A percentile compares a stretch with the other conserved stretches of the same genome.
These are phyloP conservation scores for Xylariaceae sp. DNA, from an alignment of 2,329 filamentous ascomycete genomes.

Conservation along the genomic window DNA sequence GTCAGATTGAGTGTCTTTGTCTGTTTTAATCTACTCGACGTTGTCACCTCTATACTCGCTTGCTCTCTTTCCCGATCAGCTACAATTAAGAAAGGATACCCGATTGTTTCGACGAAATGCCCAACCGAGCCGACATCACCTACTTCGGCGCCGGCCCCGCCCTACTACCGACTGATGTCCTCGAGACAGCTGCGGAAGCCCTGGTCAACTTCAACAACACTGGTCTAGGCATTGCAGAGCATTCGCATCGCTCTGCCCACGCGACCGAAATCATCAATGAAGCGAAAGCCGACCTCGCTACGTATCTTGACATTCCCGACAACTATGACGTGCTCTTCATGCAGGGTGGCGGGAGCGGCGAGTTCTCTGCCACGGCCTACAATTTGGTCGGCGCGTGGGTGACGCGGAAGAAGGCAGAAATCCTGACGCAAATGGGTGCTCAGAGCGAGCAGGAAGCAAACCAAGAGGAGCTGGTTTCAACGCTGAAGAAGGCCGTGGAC, in stretches of 20 bases:
- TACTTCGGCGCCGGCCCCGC: constrained; percentile 93
- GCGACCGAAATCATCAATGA: constrained; percentile 76
- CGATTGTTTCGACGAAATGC: constrained; percentile 8
- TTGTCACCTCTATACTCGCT: too few species aligned
- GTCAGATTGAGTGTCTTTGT: too few species aligned
- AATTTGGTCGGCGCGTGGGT: constrained; percentile 85
- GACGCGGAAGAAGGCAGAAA: constrained; percentile 57
- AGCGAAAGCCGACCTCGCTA: constrained; percentile 68
- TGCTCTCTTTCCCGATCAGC: too few species aligned
- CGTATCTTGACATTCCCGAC: constrained; percentile 75
- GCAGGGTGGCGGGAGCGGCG: constrained; percentile 79
- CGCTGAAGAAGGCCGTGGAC: constrained; percentile 60
- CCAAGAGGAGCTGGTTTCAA: constrained; percentile 52
- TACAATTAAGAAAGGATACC: too few species aligned
- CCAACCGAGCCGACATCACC: constrained; percentile 16
- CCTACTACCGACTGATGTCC: constrained; percentile 74
- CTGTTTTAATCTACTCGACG: too few species aligned
- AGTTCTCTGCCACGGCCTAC: constrained; percentile 80
- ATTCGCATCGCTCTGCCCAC: constrained; percentile 79
- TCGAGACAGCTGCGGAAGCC: constrained; percentile 70
- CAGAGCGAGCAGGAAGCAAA: constrained; percentile 41
- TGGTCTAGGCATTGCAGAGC: constrained; percentile 83
- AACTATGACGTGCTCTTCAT: constrained; percentile 88
- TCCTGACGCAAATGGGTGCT: constrained; percentile 50
- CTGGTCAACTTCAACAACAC: constrained; percentile 78